phyloP scores from a whole-genome alignment of 1,284 basidiomycete genomes.

The Sporisorium iseilematis-ciliati region DNA sequence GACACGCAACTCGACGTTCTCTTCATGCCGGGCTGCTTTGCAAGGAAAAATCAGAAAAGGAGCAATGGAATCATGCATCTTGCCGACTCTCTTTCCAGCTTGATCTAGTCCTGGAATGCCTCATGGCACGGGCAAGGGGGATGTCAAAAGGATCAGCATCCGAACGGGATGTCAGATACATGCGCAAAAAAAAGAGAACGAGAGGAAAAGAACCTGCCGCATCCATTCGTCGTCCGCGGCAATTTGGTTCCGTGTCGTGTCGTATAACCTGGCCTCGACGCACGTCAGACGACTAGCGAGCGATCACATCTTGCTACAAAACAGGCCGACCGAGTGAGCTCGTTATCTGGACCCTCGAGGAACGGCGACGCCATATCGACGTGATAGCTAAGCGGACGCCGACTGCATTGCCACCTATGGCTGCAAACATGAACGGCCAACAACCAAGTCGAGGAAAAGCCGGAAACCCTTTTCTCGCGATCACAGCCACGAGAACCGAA shows the following conservation, averaged over 20 bases:
- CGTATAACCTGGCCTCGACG: not conserved
- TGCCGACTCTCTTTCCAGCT: no score
- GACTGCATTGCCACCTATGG: no score
- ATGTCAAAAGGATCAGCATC: conserved; percentile 2
- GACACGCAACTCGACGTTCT: conserved; percentile 4
- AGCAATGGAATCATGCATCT: not conserved
- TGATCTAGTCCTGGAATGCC: no score
- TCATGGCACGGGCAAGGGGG: no score
- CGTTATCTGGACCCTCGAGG: not conserved
- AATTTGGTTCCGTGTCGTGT: conserved; percentile 17
- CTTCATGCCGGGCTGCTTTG: conserved; percentile 1
- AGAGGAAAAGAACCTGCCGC: conserved; percentile 16
- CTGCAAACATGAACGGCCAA: no score
- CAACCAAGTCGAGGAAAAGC: no score
- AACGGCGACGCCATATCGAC: no score
- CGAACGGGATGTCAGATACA: not conserved
- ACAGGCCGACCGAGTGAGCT: not conserved
- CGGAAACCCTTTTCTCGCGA: conserved; percentile 1
- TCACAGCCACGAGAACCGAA: conserved; percentile 3
- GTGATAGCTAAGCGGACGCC: no score
- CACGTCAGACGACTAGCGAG: not conserved
- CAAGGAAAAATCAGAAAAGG: not conserved
- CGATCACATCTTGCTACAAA: not conserved
- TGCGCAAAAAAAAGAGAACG: not conserved
- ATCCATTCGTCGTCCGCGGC: conserved; percentile 35